Base-by-base conservation (phyloP, 2,329 filamentous ascomycete genomes). In the Stagonosporopsis chrysanthemi region DNA sequence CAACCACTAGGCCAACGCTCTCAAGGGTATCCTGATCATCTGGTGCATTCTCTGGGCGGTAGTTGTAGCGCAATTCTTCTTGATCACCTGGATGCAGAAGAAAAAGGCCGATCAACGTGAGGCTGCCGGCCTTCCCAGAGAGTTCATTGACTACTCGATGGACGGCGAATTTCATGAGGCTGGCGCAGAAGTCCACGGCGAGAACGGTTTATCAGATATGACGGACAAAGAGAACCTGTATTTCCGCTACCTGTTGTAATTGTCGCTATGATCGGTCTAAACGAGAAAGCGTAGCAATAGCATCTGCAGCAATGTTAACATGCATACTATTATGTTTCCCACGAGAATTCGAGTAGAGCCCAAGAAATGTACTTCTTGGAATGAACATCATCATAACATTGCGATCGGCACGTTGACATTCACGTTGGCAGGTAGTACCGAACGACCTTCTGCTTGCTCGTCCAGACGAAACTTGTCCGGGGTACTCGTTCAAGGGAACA, bases 201-300 rank as follows among this genome's bases (percentile, higher is more conserved):
- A 67, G 51, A 67, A 67, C 14, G 65, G 65, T 35, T 53, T 67
- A 9, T 56, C 62, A n/a, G 65, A 67, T 12, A 67, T 66, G 63
- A 67, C 65, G 23, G 65, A 67, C 19, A 60, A 61, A 42, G 56
- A 66, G 45, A 67, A 67, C 23, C 46, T 67, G 24, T 67, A 65
- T 49, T 66, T 67, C 58, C 58, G 65, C 8, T 66, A 67, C 39
- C 22, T 67, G n/a, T 41, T 67, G 43, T 67, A 56, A 28, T 39
- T 6, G 36, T 22, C 9, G 8, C 11, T 19, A 12, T 6, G 17
- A 12, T 6, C 17, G 22, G 19, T 6, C 2, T 22, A 9, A 22
- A 22, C 4, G 11, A 12, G 36, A 11, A 22, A 39, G 17, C 2
- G 9, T 4, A n/a, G 31, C 31, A 33, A 14, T n/a, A 15, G 8